Evolutionary conservation across 441 rosid genomes (phyloP), one percentile per base, ranked within the genome.

Genomic region (Omphalea diandra): DNA sequence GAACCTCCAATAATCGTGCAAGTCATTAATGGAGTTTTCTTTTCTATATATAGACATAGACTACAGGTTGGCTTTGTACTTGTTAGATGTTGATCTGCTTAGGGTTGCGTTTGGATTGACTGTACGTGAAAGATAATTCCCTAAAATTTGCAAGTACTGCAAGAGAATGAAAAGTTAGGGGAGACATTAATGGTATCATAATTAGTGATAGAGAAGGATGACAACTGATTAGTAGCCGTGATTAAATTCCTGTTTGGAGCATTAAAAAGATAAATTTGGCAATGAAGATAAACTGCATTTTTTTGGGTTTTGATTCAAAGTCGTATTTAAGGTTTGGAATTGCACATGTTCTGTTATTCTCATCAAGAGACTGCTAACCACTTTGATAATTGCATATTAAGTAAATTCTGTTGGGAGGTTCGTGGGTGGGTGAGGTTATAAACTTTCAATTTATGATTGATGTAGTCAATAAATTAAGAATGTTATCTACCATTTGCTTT

Each of bases 311-410:
- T 43, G 63, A 69, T 69, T 31, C n/a, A n/a, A n/a, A n/a, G n/a
- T 66, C 57, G 53, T 50, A 17, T 24, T 15, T 32, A 33, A 2
- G 7, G 22, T 17, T 60, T 9, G 49, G 44, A 49, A 36, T 63
- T 60, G 63, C 65, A 63, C 76, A 62, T 36, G 71, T 49, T 61
- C 40, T 57, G 71, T 63, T n/a, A n/a, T n/a, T 75, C 61, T 69
- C 63, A 59, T 76, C 70, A 17, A 32, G 52, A 66, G 70, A 75
- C 66, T 59, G 56, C 61, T 67, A 79, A 75, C 78, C 63, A 61
- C 79, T 69, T 26, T 27, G 43, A 66, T 47, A 67, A 73, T 46
- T 72, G 50, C 66, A 59, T 68, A 61, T 76, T 57, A 69, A n/a
- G 24, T 27, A 8, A 43, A 63, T 61, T 36, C 32, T 63, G 68